Evolutionary conservation across 176 grass and related monocot genomes (phyloP).

Genomic region (Zizania latifolia): DNA sequence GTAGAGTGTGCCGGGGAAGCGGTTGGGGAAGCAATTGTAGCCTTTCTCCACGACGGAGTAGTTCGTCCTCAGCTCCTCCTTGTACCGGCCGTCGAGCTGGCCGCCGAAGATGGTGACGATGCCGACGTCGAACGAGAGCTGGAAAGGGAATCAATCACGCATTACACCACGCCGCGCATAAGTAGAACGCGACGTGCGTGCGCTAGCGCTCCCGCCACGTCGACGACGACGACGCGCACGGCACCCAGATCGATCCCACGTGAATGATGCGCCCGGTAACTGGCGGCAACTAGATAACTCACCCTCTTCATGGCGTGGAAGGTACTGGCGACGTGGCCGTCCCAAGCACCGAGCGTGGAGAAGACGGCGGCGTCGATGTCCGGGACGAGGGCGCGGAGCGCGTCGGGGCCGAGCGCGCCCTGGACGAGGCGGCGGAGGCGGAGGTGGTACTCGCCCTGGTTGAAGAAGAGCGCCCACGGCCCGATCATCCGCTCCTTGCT

Average conservation of each 20-base stretch:
- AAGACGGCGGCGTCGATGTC: constrained; percentile 35
- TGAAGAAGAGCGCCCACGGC: constrained; percentile 60
- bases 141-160: neutral
- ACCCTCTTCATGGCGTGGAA: constrained; percentile 65
- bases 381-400: constrained; percentile 43
- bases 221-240: neutral
- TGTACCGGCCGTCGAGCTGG: constrained; percentile 3
- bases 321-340: constrained; percentile 23
- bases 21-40: constrained; percentile 59
- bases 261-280: no score
- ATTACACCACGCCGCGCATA: neutral
- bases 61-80: constrained; percentile 36
- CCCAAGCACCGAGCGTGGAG: constrained; percentile 37
- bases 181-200: neutral
- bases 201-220: neutral
- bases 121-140: constrained; percentile 63
- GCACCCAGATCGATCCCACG: neutral
- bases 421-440: constrained; percentile 44
- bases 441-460: constrained; percentile 54
- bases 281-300: neutral
- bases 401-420: constrained; percentile 34
- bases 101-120: constrained; percentile 43
- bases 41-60: constrained; percentile 51
- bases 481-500: constrained; percentile 70
- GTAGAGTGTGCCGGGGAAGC: constrained; percentile 36